Base-by-base conservation (phyloP, 805 yeast species). In the Metschnikowia cerradonensis region DNA sequence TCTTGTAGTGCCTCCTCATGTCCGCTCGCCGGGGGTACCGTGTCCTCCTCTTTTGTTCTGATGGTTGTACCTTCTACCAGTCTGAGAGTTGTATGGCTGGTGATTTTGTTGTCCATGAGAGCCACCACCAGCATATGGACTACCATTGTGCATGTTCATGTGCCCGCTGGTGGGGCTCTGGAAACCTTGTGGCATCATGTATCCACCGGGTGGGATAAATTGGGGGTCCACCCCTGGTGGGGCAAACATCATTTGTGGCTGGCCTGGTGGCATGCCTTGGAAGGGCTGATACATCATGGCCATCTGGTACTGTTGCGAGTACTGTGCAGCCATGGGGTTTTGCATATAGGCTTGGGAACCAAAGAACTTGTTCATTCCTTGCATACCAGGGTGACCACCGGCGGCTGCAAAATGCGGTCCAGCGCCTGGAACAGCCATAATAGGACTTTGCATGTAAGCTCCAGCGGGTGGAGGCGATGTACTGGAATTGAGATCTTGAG, bases 261-360 rank as follows among this genome's bases (percentile, higher is more conserved):
- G 59, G 3, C 69, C 70, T 14, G 68, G 68, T 2, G 73, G 68
- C 22, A 64, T 56, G 10, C 65, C 67, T 14, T 63, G 67, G 38
- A 63, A 58, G 51, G 68, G 74, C 47, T 71, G 73, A 51, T 68
- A 68, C 62, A 68, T 59, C 72, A 70, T 68, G 15, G 74, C 72
- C 13, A 70, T 70, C 34, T 64, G 71, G 54, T 61, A 59, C 47
- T 72, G 75, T 48, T 69, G 74, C 52, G 64, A 66, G 39, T 66
- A 69, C 2, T 67, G 67, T 11, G 68, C 71, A 14, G 48, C 47
- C 64, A 67, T 64, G 30, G 65, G 65, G 35, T 60, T 63, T 36
- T 61, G 67, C 51, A 64, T 67, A 34, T 64, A 72, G 10, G 72
- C 72, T 26, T 35, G 47, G n/a, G 26, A 22, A n/a, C 47, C 47